A percentile compares a stretch with the other conserved stretches of the same genome.
These are phyloP conservation scores for Huiozyma naganishii DNA, from an alignment of 805 yeast genomes.

Conservation along the genomic window DNA sequence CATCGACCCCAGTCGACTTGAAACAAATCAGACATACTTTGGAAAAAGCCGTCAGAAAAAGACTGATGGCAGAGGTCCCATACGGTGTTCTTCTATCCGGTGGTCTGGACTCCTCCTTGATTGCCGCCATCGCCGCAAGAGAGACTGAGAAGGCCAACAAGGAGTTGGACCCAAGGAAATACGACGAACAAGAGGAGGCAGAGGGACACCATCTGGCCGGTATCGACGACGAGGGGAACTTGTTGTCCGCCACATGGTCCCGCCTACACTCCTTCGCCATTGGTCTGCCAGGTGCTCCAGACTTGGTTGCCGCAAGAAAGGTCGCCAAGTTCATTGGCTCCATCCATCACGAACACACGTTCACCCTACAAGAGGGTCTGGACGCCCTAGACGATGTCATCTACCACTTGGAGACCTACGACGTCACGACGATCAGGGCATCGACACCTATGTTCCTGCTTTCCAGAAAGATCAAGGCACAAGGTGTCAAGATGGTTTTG, in stretches of 20 bases:
- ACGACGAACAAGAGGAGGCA: constrained; percentile 37
- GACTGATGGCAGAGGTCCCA: constrained; percentile 99
- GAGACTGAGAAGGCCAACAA: constrained; percentile 61
- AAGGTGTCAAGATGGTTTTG: constrained; percentile 98
- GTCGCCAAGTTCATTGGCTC: constrained; percentile 96
- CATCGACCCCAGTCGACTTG: constrained; percentile 67
- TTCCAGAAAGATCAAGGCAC: constrained; percentile 95
- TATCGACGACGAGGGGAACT: constrained; percentile 78
- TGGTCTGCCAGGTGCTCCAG: constrained; percentile 97
- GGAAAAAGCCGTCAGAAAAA: constrained; percentile 94
- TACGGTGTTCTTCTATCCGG: constrained; percentile 96
- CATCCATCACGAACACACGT: constrained; percentile 94
- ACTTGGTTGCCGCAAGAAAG: constrained; percentile 87
- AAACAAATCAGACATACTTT: constrained; percentile 62
- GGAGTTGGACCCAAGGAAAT: constrained; percentile 26
- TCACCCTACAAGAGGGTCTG: constrained; percentile 92
- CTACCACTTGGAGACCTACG: constrained; percentile 92
- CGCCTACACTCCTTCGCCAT: constrained; percentile 91
- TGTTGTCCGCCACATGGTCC: constrained; percentile 68
- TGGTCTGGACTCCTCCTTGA: constrained; percentile 92
- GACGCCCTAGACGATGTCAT: constrained; percentile 93
- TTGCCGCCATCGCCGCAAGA: constrained; percentile 94
- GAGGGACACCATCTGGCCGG: constrained; percentile 67
- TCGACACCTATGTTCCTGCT: constrained; percentile 97
- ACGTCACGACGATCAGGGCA: constrained; percentile 97